Evolutionary conservation across 352 stramenopile genomes (phyloP), one percentile per base, ranked within the genome.

Genomic region (Blastocystis sp.): DNA sequence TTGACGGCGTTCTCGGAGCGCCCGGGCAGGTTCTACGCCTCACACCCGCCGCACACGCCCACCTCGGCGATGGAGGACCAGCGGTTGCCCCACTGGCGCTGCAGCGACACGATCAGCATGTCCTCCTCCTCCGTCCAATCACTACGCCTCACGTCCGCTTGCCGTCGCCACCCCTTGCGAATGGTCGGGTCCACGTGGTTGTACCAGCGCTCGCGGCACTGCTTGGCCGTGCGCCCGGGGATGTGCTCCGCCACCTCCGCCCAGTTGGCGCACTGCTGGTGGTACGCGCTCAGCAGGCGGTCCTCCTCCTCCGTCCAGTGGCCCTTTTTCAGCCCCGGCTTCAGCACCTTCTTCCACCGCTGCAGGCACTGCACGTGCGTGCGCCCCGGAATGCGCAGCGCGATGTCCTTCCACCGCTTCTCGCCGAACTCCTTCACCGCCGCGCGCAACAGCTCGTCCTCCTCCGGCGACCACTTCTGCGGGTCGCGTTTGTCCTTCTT

Each of bases 341-440:
- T 92, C 1, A 96, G 90, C 81, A 96, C 94, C 79, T 96, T 96
- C 40, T 92, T 95, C 94, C 94, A 96, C 3, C 94, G 92, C 87
- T 97, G 94, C 48, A 96, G 90, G 87, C 94, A 96, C 89, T 96
- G 94, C 87, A 93, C 95, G 90, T 96, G 93, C 89, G 96, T 96
- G 21, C 94, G 91, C 1, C 93, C 93, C 14, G 93, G 92, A 48
- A 97, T 93, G 71, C 94, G 92, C 63, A 93, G 91, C 7, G 94
- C 94, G 78, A 97, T 97, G 19, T 93, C 93, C 78, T 96, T 96
- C 94, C 94, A 97, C 89, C 96, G 95, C 81, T 94, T 95, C 80
- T 95, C 93, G 62, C 93, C 93, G 65, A 95, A 92, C 89, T 93
- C 94, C 76, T 94, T 91, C 4, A 97, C 94, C 42, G 94, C 94